Percentiles rank a stretch among this genome's conserved stretches.
These are phyloP conservation scores for Hymenoscyphus infarciens DNA, from an alignment of 2,329 filamentous ascomycete genomes.

Conservation along the genomic window DNA sequence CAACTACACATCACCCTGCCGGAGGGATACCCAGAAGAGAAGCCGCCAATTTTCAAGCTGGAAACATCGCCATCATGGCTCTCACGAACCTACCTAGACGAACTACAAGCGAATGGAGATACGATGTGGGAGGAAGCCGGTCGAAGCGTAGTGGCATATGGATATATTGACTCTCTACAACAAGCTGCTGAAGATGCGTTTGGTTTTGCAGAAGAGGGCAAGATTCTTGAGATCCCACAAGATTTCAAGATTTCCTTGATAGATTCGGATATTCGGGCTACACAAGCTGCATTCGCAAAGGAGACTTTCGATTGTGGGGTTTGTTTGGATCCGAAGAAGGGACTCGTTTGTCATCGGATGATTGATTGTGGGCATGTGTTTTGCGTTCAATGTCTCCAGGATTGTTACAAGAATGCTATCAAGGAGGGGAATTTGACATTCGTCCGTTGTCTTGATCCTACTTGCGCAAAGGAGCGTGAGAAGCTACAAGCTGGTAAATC, in stretches of 20 bases:
- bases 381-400: slow-evolving; percentile 79
- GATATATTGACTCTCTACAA: slow-evolving; percentile 61
- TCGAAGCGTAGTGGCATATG: slow-evolving; percentile 55
- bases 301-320: slow-evolving; percentile 86
- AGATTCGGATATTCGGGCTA: slow-evolving; percentile 73
- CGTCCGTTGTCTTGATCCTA: slow-evolving; percentile 76
- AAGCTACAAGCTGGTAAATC: slow-evolving; percentile 21
- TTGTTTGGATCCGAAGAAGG: slow-evolving; percentile 91
- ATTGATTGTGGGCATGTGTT: slow-evolving; percentile 87
- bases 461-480: slow-evolving; percentile 65
- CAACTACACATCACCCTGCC: slow-evolving; percentile 53
- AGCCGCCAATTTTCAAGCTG: slow-evolving; percentile 49
- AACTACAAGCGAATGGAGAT: slow-evolving; percentile 48
- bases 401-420: slow-evolving; percentile 88
- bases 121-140: slow-evolving; percentile 61
- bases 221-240: slow-evolving; percentile 49
- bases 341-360: slow-evolving; percentile 74
- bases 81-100: slow-evolving; percentile 43
- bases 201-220: slow-evolving; percentile 48
- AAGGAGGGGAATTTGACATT: slow-evolving; percentile 75
- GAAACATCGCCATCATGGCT: slow-evolving; percentile 58
- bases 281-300: slow-evolving; percentile 71
- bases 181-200: slow-evolving; percentile 58
- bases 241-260: slow-evolving; percentile 68
- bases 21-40: slow-evolving; percentile 52